Evolutionary conservation across 106 monocot species (phyloP), one percentile per base, ranked within the genome.

Genomic region (Allium fistulosum): DNA sequence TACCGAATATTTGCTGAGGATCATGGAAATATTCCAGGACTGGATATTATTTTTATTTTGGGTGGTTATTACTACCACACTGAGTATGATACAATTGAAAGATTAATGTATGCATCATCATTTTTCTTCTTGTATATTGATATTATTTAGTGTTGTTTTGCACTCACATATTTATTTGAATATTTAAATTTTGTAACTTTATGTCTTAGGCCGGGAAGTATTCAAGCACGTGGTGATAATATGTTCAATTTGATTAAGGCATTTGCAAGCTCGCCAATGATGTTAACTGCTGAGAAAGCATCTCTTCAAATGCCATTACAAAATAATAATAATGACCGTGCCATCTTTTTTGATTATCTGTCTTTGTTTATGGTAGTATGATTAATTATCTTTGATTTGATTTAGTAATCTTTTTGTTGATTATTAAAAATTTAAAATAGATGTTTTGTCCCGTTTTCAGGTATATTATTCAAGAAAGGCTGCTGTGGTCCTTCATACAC

Each of bases 31-130:
- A 87, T 99, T 87, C 99, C 99, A 55, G 99, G 99, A 74, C 68
- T 99, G 76, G 99, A 99, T 87, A 99, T 93, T 69, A 93, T 99
- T 62, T 99, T 99, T 83, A 74, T 99, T 65, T 72, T 99, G 57
- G 99, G 99, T 77, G 99, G 99, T 80, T 99, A 99, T 81, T 90
- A 78, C 78, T 99, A 99, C 75, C 99, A 99, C 64, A 99, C 99
- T 28, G 82, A 92, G 58, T 83, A 83, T 26, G 99, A 99, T 80
- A 99, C 99, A 71, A 60, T 93, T 16, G 99, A 99, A 47, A 99
- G 81, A 65, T 71, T 99, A 83, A 69, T 90, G 99, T 99, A 93
- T 71, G 89, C 62, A 74, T 72, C 61, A 48, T 52, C 7, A 15
- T 64, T 73, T 57, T 22, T 26, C 28, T 9, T 69, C 48, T 68